Evolutionary conservation across 805 yeast species (phyloP).

Genomic region (Barnettozyma siamensis): DNA sequence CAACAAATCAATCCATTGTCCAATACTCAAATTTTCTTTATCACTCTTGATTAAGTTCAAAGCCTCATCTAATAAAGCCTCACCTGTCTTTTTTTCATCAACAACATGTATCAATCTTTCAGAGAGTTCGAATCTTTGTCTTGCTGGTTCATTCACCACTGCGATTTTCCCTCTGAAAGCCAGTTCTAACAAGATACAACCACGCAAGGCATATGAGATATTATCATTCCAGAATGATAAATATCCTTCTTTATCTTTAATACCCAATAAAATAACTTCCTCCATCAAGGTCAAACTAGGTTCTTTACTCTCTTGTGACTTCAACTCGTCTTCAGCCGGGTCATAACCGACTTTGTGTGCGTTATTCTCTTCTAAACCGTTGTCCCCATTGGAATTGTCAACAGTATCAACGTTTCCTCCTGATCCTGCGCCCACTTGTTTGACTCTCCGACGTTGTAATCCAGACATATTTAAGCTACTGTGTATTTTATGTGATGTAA

Average conservation of each 20-base stretch:
- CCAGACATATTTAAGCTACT: slow-evolving; percentile 53
- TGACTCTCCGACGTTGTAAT: slow-evolving; percentile 73
- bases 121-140: slow-evolving; percentile 80
- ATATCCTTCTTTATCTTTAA: slow-evolving; percentile 94
- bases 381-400: slow-evolving; percentile 1
- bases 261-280: slow-evolving; percentile 87
- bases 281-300: slow-evolving; percentile 93
- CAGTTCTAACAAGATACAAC: slow-evolving; percentile 86
- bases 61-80: slow-evolving; percentile 90
- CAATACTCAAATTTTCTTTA: slow-evolving; percentile 69
- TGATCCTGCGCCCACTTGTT: slow-evolving; percentile 22
- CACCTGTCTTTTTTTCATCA: slow-evolving; percentile 87
- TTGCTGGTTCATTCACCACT: slow-evolving; percentile 86
- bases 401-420: no score
- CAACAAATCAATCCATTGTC: slow-evolving; percentile 89
- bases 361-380: slow-evolving; percentile 16
- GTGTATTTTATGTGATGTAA: no score
- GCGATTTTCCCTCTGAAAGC: slow-evolving; percentile 87
- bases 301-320: slow-evolving; percentile 28
- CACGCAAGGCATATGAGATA: slow-evolving; percentile 92
- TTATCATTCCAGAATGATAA: slow-evolving; percentile 97
- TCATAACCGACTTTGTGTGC: slow-evolving; percentile 77
- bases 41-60: slow-evolving; percentile 83
- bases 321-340: slow-evolving; percentile 47
- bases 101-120: slow-evolving; percentile 86